phyloP scores from a whole-genome alignment of 2,329 filamentous ascomycete species.

The Talaromyces atroroseus region DNA sequence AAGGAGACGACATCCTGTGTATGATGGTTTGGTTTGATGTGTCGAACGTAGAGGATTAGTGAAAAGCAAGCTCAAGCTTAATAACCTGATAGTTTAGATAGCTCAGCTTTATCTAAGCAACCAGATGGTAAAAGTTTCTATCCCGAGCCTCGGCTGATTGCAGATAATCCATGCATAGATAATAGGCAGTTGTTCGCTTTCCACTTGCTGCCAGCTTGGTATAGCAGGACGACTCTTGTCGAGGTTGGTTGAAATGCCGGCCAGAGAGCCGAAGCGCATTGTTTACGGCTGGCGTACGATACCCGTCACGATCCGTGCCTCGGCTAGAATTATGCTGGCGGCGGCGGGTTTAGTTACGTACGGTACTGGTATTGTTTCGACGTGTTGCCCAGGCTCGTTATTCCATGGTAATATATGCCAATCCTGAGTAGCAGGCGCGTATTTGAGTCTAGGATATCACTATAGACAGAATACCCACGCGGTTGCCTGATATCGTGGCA shows the following conservation, averaged over 20 bases:
- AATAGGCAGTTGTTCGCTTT: too few relatives aligned
- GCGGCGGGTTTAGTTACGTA: neutral
- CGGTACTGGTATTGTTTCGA: neutral
- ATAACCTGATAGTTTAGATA: too few relatives aligned
- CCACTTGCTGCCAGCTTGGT: too few relatives aligned
- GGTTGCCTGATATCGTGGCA: too few relatives aligned
- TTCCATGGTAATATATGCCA: too few relatives aligned
- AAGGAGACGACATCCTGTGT: slow-evolving; percentile 32
- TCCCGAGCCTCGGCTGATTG: neutral
- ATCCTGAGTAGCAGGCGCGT: too few relatives aligned
- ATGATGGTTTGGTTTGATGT: neutral
- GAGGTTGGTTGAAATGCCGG: slow-evolving; percentile 3
- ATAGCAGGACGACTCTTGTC: neutral
- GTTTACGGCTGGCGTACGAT: slow-evolving; percentile 25
- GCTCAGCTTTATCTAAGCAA: too few relatives aligned
- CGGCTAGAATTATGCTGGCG: neutral
- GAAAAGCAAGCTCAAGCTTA: neutral
- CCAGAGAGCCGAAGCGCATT: neutral
- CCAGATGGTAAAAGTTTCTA: too few relatives aligned
- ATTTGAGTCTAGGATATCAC: too few relatives aligned
- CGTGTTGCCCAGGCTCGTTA: neutral
- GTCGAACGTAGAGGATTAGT: neutral
- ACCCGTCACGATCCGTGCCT: neutral
- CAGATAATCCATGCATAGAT: neutral
- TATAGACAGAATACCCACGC: too few relatives aligned